phyloP scores from a whole-genome alignment of 2,329 filamentous ascomycete genomes.

The Epichloe uncinata region DNA sequence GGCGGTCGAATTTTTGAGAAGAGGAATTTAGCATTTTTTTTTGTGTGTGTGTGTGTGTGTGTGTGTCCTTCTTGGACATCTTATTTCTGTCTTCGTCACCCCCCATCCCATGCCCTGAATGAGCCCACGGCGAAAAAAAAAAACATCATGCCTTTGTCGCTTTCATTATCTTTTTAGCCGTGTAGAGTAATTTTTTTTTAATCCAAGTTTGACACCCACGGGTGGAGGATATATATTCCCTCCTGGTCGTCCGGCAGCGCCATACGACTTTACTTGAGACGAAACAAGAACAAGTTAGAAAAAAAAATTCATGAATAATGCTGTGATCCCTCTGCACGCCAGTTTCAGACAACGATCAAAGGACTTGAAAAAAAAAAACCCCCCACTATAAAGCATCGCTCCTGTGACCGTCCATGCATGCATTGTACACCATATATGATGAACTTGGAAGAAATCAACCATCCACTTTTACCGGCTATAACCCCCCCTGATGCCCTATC shows the following conservation, averaged over 20 bases:
- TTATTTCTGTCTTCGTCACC: not conserved
- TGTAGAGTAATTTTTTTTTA: no score
- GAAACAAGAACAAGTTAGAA: not conserved
- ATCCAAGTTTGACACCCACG: no score
- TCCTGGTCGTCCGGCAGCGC: no score
- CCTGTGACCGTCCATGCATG: not conserved
- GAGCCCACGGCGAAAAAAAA: constrained; percentile 1
- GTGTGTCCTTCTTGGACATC: not conserved
- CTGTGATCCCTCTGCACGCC: no score
- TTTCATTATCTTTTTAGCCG: not conserved
- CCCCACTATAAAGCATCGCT: not conserved
- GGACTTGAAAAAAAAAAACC: not conserved
- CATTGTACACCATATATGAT: not conserved
- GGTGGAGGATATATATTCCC: no score
- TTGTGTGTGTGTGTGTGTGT: no score
- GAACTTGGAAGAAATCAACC: no score
- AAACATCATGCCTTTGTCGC: not conserved
- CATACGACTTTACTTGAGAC: not conserved
- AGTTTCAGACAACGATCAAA: not conserved
- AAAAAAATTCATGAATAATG: no score
- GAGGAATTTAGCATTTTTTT: not conserved
- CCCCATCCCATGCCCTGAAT: not conserved
- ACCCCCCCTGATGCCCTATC: no score
- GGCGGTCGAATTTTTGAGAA: not conserved
- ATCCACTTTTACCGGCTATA: no score